Evolutionary conservation across 768 basidiomycete species (phyloP), one percentile per base, ranked within the genome.

Genomic region (Rossbeevera mucosa): DNA sequence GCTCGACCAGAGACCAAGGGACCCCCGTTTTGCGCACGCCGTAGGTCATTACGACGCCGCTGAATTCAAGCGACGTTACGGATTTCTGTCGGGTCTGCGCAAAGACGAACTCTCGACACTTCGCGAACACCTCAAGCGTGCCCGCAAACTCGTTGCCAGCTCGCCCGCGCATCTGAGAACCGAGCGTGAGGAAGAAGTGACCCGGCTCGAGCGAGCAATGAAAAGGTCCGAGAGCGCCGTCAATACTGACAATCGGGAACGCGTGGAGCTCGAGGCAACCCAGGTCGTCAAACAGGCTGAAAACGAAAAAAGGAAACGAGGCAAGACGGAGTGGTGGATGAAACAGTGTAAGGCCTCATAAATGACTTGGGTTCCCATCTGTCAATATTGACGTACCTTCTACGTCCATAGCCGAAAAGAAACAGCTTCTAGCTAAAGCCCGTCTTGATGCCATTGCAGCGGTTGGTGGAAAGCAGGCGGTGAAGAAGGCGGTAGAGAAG

Each of bases 401-500:
- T 22, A 25, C 14, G 8, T 47, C 42, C 56, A 46, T 67, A 94
- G 91, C 81, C 46, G 90, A 91, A 60, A 84, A 91, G 75, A 88
- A 83, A 60, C 78, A 85, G 50, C 58, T 93, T 24, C 61, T 95
- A 1, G 70, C 82, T 51, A 81, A 83, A 49, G 88, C 92, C 14
- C 79, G 85, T 52, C 91, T 88, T 65, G 86, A 93, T 22, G 86
- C 86, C 7, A 76, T 94, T 40, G 85, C 87, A 5, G 77, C 78
- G 16, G 74, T 79, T 51, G 93, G 92, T 4, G 93, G 94, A 7
- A 83, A 81, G 57, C 71, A 76, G 4, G 91, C 91, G 1, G 88
- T 94, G 48, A 90, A 87, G 65, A 93, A 87, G 69, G 90, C 82
- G 5, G 83, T 95, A 25, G 90, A 90, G 60, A 94, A 89, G 78